These are phyloP conservation scores for Neurospora sublineolata DNA, from an alignment of 495 filamentous ascomycete species.

Conservation along the genomic window DNA sequence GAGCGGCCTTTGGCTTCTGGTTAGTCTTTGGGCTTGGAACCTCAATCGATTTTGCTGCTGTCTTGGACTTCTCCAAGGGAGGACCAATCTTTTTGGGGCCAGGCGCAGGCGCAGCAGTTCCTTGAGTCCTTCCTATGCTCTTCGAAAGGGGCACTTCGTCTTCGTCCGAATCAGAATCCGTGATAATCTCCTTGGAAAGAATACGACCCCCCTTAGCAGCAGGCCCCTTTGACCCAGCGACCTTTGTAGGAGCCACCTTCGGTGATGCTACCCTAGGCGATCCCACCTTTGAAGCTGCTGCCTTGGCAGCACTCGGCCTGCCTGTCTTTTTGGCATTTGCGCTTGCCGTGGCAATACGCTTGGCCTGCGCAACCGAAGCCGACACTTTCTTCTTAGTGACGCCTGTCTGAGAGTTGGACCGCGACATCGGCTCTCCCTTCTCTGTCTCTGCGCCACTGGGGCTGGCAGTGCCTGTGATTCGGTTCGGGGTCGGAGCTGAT, in stretches of 20 bases:
- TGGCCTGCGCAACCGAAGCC: conserved; percentile 51
- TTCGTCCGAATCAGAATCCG: conserved; percentile 66
- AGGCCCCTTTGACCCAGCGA: conserved; percentile 11
- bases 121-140: conserved; percentile 26
- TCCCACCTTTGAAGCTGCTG: conserved; percentile 6
- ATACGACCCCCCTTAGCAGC: conserved; percentile 11
- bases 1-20: conserved; percentile 8
- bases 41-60: conserved; percentile 23
- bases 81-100: conserved; percentile 27
- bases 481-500: conserved; percentile 45
- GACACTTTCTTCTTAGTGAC: conserved; percentile 45
- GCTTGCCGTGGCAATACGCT: conserved; percentile 41
- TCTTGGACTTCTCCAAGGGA: conserved; percentile 13
- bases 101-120: conserved; percentile 8
- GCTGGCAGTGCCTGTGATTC: conserved; percentile 43
- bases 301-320: neutral
- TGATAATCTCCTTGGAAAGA: conserved; percentile 59
- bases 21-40: conserved; percentile 10
- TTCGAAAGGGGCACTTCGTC: conserved; percentile 28
- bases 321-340: conserved; percentile 8
- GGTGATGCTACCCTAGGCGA: conserved; percentile 17
- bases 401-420: conserved; percentile 40
- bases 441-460: conserved; percentile 46
- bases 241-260: conserved; percentile 22
- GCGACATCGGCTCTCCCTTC: conserved; percentile 39